A percentile compares a stretch with the other conserved stretches of the same genome.
Conservation (phyloP, 2,329 filamentous ascomycete genomes). For the Aspergillus fijiensis region DNA sequence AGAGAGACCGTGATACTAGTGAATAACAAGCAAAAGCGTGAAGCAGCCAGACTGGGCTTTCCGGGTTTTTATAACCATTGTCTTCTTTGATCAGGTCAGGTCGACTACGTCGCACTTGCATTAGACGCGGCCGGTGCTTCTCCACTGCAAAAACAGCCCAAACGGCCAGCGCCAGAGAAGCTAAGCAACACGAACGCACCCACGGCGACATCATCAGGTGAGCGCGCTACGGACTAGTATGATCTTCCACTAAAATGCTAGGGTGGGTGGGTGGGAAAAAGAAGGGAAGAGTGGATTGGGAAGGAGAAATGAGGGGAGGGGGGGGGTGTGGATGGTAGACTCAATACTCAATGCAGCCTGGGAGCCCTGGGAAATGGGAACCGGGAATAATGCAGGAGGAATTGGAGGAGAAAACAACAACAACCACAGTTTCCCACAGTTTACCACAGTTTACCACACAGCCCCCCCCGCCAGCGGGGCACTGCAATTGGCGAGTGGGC, state of each 20-base stretch:
- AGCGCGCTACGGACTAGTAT: constrained; percentile 11
- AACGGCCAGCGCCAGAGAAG: constrained; percentile 4
- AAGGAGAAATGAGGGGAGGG: background rate
- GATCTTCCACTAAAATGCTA: constrained; percentile 10
- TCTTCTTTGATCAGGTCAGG: constrained; percentile 15
- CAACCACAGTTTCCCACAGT: too few relatives aligned
- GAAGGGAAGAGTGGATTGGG: constrained; percentile 3
- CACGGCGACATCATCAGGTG: constrained; percentile 24
- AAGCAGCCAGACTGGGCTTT: constrained; percentile 2
- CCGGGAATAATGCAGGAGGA: constrained; percentile 5
- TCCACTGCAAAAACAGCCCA: constrained; percentile 10
- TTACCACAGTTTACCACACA: constrained; percentile 12
- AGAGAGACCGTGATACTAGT: constrained; percentile 1
- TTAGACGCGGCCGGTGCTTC: constrained; percentile 16
- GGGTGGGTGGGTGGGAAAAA: constrained; percentile 1
- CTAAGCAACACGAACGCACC: constrained; percentile 20
- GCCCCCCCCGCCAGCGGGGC: constrained; percentile 13
- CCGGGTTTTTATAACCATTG: constrained; percentile 10
- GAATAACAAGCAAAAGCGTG: background rate
- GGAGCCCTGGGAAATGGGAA: constrained; percentile 8
- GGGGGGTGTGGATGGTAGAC: too few relatives aligned
- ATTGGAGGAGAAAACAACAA: too few relatives aligned
- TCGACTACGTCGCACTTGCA: constrained; percentile 21
- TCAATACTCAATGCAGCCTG: constrained; percentile 2
- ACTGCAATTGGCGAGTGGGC: constrained; percentile 15